Conservation (phyloP, 768 basidiomycete species). For the Pleurotus platypus region DNA sequence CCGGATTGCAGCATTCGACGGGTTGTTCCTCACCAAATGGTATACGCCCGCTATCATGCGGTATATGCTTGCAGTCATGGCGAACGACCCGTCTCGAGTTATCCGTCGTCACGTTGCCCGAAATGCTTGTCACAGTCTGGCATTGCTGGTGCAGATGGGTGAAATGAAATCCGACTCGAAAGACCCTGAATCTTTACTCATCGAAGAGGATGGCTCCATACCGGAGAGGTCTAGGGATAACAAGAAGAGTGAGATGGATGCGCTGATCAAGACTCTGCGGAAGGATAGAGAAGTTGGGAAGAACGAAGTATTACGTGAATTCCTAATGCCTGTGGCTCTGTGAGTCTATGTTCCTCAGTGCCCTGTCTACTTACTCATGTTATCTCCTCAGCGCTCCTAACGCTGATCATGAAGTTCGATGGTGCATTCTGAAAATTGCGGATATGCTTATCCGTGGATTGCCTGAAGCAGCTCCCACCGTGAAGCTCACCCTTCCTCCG, state of each 20-base stretch:
- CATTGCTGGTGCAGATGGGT: conserved; percentile 83
- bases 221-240: conserved; percentile 69
- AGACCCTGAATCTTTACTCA: conserved; percentile 73
- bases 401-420: conserved; percentile 84
- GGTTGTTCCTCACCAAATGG: conserved; percentile 87
- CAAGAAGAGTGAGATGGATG: conserved; percentile 80
- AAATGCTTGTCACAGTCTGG: conserved; percentile 81
- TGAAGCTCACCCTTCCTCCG: conserved; percentile 74
- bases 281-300: conserved; percentile 85
- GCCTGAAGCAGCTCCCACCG: conserved; percentile 82
- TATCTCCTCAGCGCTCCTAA: conserved; percentile 53
- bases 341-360: conserved; percentile 33
- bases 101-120: conserved; percentile 87
- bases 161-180: conserved; percentile 79
- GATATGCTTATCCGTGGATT: conserved; percentile 83
- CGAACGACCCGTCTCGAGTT: conserved; percentile 76
- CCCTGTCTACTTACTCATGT: conserved; percentile 7
- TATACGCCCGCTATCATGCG: conserved; percentile 79
- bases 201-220: conserved; percentile 81
- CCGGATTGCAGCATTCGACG: conserved; percentile 91
- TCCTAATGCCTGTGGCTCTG: conserved; percentile 80
- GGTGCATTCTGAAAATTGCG: conserved; percentile 87
- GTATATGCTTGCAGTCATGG: conserved; percentile 85
- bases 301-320: conserved; percentile 75
- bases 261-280: conserved; percentile 81